Base-by-base conservation (phyloP, 1,284 basidiomycete species). In the Earliella scabrosa region DNA sequence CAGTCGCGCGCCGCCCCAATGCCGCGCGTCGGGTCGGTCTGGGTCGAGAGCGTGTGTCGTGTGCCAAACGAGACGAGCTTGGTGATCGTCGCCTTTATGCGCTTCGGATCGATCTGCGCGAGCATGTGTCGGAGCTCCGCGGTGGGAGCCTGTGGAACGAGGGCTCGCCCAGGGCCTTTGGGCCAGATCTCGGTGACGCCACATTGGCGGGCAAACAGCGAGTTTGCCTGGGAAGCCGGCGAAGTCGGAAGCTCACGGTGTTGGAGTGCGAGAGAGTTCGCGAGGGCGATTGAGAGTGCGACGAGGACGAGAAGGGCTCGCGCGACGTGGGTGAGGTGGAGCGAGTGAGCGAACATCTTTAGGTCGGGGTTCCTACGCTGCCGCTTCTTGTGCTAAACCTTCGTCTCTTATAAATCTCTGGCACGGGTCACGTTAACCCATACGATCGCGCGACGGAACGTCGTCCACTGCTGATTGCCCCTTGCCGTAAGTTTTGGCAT, bases 61-160 rank as follows among this genome's bases (percentile, higher is more conserved):
- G 81, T 84, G 20, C 81, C 82, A 61, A 83, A 82, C 31, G 80
- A 79, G 40, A 79, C 78, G 32, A 83, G 78, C 61, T 80, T 81
- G 46, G 67, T 68, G 60, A 83, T 81, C 45, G 71, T 82, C 18
- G 74, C 68, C 58, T 79, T 58, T 48, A 82, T 75, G 29, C 77
- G 76, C 23, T 66, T 64, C 2, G 77, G 71, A 62, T 80, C 75
- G 60, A 83, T 75, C 56, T 78, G 66, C 18, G 71, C 66, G 60
- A 83, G 73, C 57, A 82, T 81, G 2, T 65, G 55, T 4, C 66
- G 67, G 32, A 82, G 75, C 60, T 82, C 80, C 5, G 58, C 29
- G 45, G 76, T 69, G 13, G 80, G 79, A 34, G 71, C 60, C 64
- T 82, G 81, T 4, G 78, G 70, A 20, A 70, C 61, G 29, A 80